Percentiles rank a stretch among this genome's conserved stretches.
Conservation (phyloP, 148 eudicot species). For the Cornus florida region DNA sequence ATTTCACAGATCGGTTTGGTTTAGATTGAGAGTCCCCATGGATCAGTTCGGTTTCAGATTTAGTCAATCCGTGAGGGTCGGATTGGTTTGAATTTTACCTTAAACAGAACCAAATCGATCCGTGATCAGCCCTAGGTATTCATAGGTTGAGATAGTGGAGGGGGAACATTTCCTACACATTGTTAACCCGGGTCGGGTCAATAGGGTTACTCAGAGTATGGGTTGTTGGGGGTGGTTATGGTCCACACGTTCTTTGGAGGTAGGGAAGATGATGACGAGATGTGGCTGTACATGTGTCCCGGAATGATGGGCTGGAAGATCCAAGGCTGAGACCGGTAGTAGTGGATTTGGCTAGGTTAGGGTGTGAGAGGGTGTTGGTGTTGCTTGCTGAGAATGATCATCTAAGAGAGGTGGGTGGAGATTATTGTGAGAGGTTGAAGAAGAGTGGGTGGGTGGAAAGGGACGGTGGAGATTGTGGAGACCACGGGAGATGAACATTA, state of each 20-base stretch:
- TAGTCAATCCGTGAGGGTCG: too few relatives aligned
- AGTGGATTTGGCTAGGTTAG: slow-evolving; percentile 18
- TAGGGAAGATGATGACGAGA: too few relatives aligned
- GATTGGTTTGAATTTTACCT: too few relatives aligned
- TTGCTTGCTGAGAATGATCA: slow-evolving; percentile 28
- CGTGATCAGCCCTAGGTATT: too few relatives aligned
- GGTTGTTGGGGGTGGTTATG: slow-evolving; percentile 18
- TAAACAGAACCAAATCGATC: too few relatives aligned
- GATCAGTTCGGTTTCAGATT: too few relatives aligned
- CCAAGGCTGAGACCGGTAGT: slow-evolving; percentile 21
- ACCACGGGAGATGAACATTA: slow-evolving; percentile 10
- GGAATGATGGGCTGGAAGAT: slow-evolving; percentile 12
- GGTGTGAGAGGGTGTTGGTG: neutral
- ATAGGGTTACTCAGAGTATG: slow-evolving; percentile 2
- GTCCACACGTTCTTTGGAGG: too few relatives aligned
- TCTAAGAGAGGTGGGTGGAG: neutral
- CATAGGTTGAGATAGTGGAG: slow-evolving; percentile 23
- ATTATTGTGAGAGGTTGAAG: slow-evolving; percentile 17
- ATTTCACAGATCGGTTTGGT: too few relatives aligned
- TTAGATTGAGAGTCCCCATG: too few relatives aligned
- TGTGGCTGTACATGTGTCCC: too few relatives aligned
- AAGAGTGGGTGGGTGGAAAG: slow-evolving; percentile 27
- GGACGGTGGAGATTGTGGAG: slow-evolving; percentile 21
- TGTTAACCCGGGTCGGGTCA: slow-evolving; percentile 18
- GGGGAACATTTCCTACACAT: slow-evolving; percentile 24